These are phyloP conservation scores for Chalaropsis thielavioides DNA, from an alignment of 2,329 filamentous ascomycete genomes.

Conservation along the genomic window DNA sequence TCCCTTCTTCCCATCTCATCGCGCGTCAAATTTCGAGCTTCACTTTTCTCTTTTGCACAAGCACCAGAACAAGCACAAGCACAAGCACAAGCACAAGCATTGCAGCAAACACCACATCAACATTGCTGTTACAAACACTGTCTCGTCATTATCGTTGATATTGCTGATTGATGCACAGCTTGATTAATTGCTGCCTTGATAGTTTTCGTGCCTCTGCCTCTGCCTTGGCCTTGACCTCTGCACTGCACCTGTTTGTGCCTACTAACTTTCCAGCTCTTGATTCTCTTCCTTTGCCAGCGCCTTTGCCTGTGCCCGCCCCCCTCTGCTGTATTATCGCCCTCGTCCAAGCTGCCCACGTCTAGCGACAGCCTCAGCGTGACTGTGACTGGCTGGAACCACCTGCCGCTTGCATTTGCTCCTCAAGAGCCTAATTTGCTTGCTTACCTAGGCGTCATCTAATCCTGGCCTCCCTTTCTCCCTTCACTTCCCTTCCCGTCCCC, in stretches of 20 bases:
- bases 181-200: background rate
- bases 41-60: background rate
- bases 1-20: background rate
- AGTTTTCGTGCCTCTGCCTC: background rate
- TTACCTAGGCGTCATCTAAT: no score
- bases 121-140: background rate
- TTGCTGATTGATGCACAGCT: background rate
- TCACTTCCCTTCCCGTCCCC: background rate
- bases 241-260: background rate
- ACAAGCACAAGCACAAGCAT: background rate
- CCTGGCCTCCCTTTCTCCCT: background rate
- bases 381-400: background rate
- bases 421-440: no score
- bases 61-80: background rate
- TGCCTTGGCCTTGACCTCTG: background rate
- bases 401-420: no score
- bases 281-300: background rate
- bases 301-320: background rate
- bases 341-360: background rate
- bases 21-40: background rate
- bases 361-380: background rate
- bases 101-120: background rate
- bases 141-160: background rate
- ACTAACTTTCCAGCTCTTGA: background rate
- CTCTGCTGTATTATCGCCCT: background rate